phyloP scores from a whole-genome alignment of 306 rosid species.

The Astragalus membranaceus region DNA sequence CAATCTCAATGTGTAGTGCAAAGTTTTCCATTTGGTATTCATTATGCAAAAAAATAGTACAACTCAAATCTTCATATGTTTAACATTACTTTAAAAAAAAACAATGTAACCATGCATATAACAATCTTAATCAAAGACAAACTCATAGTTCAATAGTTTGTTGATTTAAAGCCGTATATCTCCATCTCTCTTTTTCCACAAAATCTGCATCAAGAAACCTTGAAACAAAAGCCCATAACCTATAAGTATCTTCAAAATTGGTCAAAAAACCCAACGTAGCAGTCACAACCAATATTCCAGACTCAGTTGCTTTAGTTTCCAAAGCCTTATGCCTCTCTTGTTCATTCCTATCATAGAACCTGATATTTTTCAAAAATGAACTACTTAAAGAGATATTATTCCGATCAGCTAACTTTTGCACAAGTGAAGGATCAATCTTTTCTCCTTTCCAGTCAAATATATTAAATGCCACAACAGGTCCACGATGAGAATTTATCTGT shows the following conservation, averaged over 20 bases:
- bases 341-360: conserved; percentile 41
- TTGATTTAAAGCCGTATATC: conserved; percentile 77
- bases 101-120: background rate
- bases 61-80: background rate
- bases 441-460: conserved; percentile 92
- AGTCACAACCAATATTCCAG: conserved; percentile 40
- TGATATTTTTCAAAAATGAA: conserved; percentile 35
- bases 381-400: conserved; percentile 48
- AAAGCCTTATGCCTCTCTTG: conserved; percentile 35
- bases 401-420: conserved; percentile 82
- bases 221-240: conserved; percentile 71
- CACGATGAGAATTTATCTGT: conserved; percentile 48
- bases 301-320: conserved; percentile 24
- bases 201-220: conserved; percentile 82
- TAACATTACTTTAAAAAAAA: background rate
- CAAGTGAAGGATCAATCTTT: conserved; percentile 54
- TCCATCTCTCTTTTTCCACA: conserved; percentile 89
- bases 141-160: conserved; percentile 55
- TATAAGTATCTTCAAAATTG: conserved; percentile 66
- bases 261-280: conserved; percentile 57
- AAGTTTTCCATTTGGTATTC: no score
- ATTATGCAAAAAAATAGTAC: background rate
- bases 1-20: no score
- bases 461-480: conserved; percentile 67
- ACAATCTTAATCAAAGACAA: background rate